These are phyloP conservation scores for Magnolia changhungtana DNA, from an alignment of 164 flowering plant species.

Conservation along the genomic window DNA sequence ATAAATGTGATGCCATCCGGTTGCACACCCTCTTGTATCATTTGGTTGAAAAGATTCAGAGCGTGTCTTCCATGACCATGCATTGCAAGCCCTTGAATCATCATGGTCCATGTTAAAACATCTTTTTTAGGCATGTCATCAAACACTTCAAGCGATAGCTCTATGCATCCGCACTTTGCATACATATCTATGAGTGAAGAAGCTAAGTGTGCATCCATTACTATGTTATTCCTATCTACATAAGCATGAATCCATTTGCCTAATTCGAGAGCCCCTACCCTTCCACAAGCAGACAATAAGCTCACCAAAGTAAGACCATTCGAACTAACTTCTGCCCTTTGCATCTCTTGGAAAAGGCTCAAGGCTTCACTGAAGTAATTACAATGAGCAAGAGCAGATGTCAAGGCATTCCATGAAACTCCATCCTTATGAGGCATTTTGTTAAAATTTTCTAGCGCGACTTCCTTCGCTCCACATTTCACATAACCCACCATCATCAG, in stretches of 20 bases:
- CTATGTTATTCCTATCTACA: conserved; percentile 41
- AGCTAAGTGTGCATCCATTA: conserved; percentile 49
- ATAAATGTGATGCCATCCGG: conserved; percentile 74
- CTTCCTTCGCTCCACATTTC: conserved; percentile 47
- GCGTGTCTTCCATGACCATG: conserved; percentile 56
- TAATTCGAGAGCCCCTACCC: conserved; percentile 67
- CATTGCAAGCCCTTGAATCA: conserved; percentile 66
- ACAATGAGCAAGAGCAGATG: conserved; percentile 70
- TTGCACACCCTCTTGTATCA: conserved; percentile 37
- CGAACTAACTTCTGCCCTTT: conserved; percentile 39
- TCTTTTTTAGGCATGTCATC: conserved; percentile 39
- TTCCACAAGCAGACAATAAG: conserved; percentile 72
- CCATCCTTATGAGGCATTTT: conserved; percentile 55
- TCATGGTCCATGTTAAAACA: conserved; percentile 64
- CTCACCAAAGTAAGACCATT: conserved; percentile 59
- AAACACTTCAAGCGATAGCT: conserved; percentile 57
- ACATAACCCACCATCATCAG: conserved; percentile 70
- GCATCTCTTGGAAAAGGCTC: conserved; percentile 65
- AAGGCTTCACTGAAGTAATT: conserved; percentile 63
- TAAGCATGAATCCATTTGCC: conserved; percentile 75
- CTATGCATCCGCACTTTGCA: conserved; percentile 73
- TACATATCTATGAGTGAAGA: conserved; percentile 81
- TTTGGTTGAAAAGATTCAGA: conserved; percentile 49
- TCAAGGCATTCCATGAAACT: conserved; percentile 81
- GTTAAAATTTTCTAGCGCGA: conserved; percentile 63